These are phyloP conservation scores for Leptographium flavum DNA, from an alignment of 2,329 filamentous ascomycete species.

Conservation along the genomic window DNA sequence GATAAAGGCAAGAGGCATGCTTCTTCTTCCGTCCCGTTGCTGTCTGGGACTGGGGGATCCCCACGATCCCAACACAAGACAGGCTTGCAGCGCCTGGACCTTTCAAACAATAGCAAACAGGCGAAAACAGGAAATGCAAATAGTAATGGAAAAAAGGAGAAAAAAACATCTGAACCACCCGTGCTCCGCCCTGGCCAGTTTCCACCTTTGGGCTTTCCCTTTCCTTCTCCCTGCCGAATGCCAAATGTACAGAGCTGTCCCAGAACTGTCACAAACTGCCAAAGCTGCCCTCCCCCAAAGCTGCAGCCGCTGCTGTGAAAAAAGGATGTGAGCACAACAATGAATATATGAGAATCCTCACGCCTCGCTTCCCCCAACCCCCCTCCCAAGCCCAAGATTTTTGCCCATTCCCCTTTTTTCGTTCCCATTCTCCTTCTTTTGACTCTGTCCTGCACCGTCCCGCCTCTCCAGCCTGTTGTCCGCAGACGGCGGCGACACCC, in stretches of 20 bases:
- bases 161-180: not conserved
- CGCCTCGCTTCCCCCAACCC: slow-evolving; percentile 9
- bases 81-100: too few relatives aligned
- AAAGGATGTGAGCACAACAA: slow-evolving; percentile 9
- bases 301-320: slow-evolving; percentile 3
- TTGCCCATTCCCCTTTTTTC: slow-evolving; percentile 2
- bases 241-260: not conserved
- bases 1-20: not conserved
- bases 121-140: not conserved
- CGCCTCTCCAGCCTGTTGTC: too few relatives aligned
- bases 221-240: not conserved
- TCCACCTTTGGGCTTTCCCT: not conserved
- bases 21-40: not conserved
- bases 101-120: too few relatives aligned
- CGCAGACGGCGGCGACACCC: not conserved
- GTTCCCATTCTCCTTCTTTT: slow-evolving; percentile 2
- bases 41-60: too few relatives aligned
- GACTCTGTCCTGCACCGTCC: not conserved
- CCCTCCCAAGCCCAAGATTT: slow-evolving; percentile 4
- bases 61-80: too few relatives aligned
- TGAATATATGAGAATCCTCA: slow-evolving; percentile 5
- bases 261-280: not conserved
- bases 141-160: not conserved
- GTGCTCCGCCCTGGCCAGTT: not conserved
- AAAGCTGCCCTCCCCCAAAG: too few relatives aligned